Evolutionary conservation across 176 grass and related monocot species (phyloP).

Genomic region (Lolium perenne): DNA sequence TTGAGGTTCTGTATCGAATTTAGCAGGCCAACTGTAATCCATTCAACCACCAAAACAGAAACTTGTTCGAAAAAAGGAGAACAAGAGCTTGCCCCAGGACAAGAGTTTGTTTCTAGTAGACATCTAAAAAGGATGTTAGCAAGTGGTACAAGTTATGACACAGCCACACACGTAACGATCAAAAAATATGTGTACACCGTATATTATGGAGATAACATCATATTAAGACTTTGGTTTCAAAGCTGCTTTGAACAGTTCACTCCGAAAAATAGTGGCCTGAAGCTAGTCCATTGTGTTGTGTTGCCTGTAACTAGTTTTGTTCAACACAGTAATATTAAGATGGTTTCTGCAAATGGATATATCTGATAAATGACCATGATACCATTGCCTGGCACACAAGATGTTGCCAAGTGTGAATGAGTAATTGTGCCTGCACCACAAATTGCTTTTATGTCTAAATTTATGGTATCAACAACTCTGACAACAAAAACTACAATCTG

Average conservation of each 20-base stretch:
- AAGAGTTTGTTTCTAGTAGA: neutral
- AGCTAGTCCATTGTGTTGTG: neutral
- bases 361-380: neutral
- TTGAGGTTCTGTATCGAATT: neutral
- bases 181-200: neutral
- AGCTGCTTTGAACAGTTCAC: neutral
- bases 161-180: neutral
- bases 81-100: neutral
- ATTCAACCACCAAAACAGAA: neutral
- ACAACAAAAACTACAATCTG: neutral
- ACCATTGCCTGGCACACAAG: neutral
- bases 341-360: neutral
- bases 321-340: neutral
- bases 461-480: neutral
- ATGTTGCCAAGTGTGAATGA: neutral
- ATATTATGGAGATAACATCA: neutral
- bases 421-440: neutral
- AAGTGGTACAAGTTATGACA: neutral
- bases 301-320: neutral
- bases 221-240: neutral
- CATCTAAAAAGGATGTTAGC: neutral
- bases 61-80: neutral
- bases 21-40: neutral
- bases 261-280: neutral
- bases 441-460: slow-evolving; percentile 5